Evolutionary conservation across 2,329 filamentous ascomycete species (phyloP).

Genomic region (Chrysoporthe puriensis): DNA sequence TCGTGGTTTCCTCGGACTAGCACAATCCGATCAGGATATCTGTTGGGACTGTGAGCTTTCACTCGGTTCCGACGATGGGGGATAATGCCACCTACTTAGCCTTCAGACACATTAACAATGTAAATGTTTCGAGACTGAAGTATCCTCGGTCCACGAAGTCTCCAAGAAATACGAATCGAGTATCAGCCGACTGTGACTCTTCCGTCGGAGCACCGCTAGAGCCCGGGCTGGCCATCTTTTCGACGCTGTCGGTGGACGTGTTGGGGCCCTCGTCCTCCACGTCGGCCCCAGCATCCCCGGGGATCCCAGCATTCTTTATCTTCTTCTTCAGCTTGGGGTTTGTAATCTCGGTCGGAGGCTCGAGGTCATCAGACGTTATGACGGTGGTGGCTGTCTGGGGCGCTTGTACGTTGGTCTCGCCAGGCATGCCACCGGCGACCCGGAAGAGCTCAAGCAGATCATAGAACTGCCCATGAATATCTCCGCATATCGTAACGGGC

Average conservation of each 20-base stretch:
- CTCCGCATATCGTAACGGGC: constrained; percentile 94
- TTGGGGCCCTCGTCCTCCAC: constrained; percentile 54
- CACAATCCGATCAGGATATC: constrained; percentile 93
- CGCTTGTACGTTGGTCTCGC: constrained; percentile 71
- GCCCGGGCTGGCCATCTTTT: constrained; percentile 40
- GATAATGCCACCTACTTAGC: constrained; percentile 54
- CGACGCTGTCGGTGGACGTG: constrained; percentile 52
- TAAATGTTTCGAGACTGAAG: constrained; percentile 98
- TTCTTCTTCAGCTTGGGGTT: constrained; percentile 87
- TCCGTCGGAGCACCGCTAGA: constrained; percentile 41
- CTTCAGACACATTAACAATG: constrained; percentile 93
- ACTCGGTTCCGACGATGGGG: constrained; percentile 9
- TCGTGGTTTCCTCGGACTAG: constrained; percentile 98
- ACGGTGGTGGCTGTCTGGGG: constrained; percentile 71
- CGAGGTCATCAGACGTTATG: constrained; percentile 89
- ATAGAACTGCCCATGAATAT: constrained; percentile 99
- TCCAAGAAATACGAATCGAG: constrained; percentile 67
- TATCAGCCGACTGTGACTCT: constrained; percentile 54
- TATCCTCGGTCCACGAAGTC: constrained; percentile 98
- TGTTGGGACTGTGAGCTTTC: constrained; percentile 50
- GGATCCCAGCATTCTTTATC: constrained; percentile 67
- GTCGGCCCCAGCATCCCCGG: constrained; percentile 39
- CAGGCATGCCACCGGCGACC: constrained; percentile 95
- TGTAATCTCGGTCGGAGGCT: constrained; percentile 86
- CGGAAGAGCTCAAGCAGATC: constrained; percentile 96